These are phyloP conservation scores for Candida yuanshanica DNA, from an alignment of 805 yeast species.

Conservation along the genomic window DNA sequence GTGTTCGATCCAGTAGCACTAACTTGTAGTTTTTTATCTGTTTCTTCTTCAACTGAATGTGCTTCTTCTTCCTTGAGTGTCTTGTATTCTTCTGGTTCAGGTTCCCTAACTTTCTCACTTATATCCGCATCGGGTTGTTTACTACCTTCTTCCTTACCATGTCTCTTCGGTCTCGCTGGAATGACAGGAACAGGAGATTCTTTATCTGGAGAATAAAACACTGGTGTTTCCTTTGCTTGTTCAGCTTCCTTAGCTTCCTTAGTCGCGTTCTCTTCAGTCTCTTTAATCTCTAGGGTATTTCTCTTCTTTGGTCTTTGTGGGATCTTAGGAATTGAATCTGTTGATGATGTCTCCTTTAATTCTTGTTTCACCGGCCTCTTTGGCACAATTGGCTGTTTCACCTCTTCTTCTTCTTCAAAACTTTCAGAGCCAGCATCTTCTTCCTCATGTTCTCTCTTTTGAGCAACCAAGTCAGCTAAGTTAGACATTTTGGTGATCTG, in stretches of 20 bases:
- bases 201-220: too few relatives aligned
- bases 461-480: slow-evolving; percentile 3
- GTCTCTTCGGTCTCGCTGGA: slow-evolving; percentile 6
- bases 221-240: too few relatives aligned
- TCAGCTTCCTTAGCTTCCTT: background rate
- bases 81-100: too few relatives aligned
- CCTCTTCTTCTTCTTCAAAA: background rate
- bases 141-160: background rate
- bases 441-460: background rate
- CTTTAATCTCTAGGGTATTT: background rate
- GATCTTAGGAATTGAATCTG: slow-evolving; percentile 1
- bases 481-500: slow-evolving; percentile 6
- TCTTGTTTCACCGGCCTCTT: slow-evolving; percentile 12
- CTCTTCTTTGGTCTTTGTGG: slow-evolving; percentile 4
- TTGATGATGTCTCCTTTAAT: slow-evolving; percentile 7
- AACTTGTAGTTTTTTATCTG: background rate
- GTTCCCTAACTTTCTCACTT: background rate
- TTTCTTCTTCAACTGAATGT: background rate
- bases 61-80: background rate
- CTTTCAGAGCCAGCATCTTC: slow-evolving; percentile 2
- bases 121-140: background rate
- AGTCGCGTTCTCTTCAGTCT: background rate
- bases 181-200: slow-evolving; percentile 2
- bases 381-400: slow-evolving; percentile 16
- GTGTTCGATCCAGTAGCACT: background rate